Evolutionary conservation across 345 rosid genomes (phyloP), one percentile per base, ranked within the genome.

Genomic region (Lepidium didymum): DNA sequence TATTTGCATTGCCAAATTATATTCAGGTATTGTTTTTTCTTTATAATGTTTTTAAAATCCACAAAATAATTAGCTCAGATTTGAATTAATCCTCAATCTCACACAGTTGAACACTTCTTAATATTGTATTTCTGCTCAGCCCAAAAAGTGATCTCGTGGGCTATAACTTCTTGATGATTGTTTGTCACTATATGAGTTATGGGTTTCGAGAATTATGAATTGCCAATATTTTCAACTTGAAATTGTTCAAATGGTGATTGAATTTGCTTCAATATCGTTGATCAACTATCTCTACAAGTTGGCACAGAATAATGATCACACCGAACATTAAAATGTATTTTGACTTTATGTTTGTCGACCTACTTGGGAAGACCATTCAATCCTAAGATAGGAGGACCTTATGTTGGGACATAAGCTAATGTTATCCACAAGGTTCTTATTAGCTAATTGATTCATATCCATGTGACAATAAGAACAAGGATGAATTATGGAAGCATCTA

Each of bases 401-500:
- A 49, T 64, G 76, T 42, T 55, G 71, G 65, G 65, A 42, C 37
- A 37, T 11, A 72, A 56, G 34, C 12, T 29, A 46, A 7, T 47
- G 59, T 31, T 56, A 56, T 72, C 76, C 33, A 25, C 15, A 49
- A 1, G 27, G 34, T 46, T 34, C 14, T 63, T 71, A 36, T 36
- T 53, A 59, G 19, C 64, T 36, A 70, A 45, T 35, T 33, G 54
- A 35, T 16, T 53, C 56, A 62, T 23, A 54, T 25, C 49, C 70
- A 63, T 64, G 76, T 64, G 76, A 72, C 29, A 72, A 16, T 55
- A 72, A 63, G 51, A 56, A 47, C 60, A 56, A 46, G 37, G 8
- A 19, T 64, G 51, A 54, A 56, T 64, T 31, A 54, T 71, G 56
- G 31, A 6, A 57, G 16, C 40, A 16, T 4, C 6, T 16, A 36